Percentiles rank a stretch among this genome's conserved stretches.
Evolutionary conservation across 208 protist species (phyloP).

Genomic region (Angomonas deanei): DNA sequence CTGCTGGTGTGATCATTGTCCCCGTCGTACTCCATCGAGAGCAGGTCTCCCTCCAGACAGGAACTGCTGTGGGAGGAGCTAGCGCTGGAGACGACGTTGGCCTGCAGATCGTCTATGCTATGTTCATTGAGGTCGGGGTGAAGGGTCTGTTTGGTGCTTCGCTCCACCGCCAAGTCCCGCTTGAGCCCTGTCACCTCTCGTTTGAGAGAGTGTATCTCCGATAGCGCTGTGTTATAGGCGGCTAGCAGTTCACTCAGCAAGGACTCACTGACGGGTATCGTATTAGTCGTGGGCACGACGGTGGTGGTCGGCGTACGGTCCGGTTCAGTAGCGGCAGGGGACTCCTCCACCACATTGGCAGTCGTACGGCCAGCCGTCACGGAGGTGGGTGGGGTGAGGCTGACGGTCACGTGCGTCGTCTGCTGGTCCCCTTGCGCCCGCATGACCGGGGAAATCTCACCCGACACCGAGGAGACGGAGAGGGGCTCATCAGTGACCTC

Average conservation of each 20-base stretch:
- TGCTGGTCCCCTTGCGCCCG: too few relatives aligned
- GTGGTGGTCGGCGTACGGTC: background rate
- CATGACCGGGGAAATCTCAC: background rate
- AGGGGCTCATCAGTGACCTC: too few relatives aligned
- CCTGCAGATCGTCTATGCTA: background rate
- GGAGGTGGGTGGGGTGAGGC: background rate
- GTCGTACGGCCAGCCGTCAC: background rate
- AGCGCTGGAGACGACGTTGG: background rate
- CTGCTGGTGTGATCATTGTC: background rate
- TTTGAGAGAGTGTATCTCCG: background rate
- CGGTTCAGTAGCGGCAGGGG: too few relatives aligned
- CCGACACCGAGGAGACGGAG: background rate
- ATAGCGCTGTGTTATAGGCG: background rate
- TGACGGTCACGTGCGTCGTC: background rate
- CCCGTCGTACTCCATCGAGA: slow-evolving; percentile 4
- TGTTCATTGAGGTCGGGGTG: background rate
- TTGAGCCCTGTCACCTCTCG: slow-evolving; percentile 15
- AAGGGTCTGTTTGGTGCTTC: background rate
- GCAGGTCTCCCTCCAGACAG: slow-evolving; percentile 3
- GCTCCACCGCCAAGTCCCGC: slow-evolving; percentile 12
- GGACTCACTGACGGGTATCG: background rate
- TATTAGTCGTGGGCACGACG: background rate
- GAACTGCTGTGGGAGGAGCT: background rate
- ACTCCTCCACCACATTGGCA: too few relatives aligned
- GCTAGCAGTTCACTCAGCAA: background rate